Evolutionary conservation across 495 filamentous ascomycete genomes (phyloP).

Genomic region (Ramalina intermedia): DNA sequence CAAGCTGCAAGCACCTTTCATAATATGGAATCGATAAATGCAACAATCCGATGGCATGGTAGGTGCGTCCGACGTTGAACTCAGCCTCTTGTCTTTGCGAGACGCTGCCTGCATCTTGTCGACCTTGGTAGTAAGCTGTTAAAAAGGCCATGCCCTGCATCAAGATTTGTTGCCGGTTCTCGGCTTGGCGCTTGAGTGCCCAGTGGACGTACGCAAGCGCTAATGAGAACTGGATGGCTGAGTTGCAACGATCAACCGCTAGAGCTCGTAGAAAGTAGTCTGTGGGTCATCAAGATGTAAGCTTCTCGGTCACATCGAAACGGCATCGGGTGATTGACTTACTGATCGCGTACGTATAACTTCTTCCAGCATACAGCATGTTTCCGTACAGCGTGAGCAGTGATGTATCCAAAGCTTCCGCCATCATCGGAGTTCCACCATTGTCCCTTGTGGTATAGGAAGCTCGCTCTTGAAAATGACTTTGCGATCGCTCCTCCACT

Average conservation of each 20-base stretch:
- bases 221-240: constrained; percentile 55
- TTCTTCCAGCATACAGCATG: constrained; percentile 63
- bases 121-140: constrained; percentile 52
- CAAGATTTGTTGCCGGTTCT: constrained; percentile 76
- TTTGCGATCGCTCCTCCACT: constrained; percentile 18
- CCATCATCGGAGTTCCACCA: constrained; percentile 29
- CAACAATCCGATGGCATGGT: constrained; percentile 63
- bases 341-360: constrained; percentile 69
- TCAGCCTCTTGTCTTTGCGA: constrained; percentile 67
- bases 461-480: constrained; percentile 31
- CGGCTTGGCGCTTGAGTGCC: constrained; percentile 72
- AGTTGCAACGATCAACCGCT: constrained; percentile 60
- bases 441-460: constrained; percentile 35
- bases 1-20: constrained; percentile 36
- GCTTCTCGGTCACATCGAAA: not conserved
- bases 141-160: constrained; percentile 75
- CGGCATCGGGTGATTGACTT: constrained; percentile 12
- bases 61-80: constrained; percentile 73
- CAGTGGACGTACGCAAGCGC: constrained; percentile 67
- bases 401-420: constrained; percentile 49
- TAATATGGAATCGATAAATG: constrained; percentile 72
- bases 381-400: constrained; percentile 80
- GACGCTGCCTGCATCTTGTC: constrained; percentile 21
- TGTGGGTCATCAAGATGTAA: constrained; percentile 6
- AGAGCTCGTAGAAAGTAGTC: constrained; percentile 84